Base-by-base conservation (phyloP, 306 rosid genomes). In the Crataegus laevigata region DNA sequence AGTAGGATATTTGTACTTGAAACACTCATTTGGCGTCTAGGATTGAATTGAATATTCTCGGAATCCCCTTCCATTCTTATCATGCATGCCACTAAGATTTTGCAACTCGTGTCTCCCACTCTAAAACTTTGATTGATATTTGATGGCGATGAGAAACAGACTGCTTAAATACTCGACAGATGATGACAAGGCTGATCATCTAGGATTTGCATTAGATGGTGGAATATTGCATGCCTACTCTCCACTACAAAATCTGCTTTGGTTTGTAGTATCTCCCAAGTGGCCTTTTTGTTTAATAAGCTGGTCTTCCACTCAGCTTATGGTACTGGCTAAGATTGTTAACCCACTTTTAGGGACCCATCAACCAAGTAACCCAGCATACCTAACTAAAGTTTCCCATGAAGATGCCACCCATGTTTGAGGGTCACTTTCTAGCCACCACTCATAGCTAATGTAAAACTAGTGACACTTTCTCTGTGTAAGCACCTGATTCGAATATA, bases 121-220 rank as follows among this genome's bases (percentile, higher is more conserved):
- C 1, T 3, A 69, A 66, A 66, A 77, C 69, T 19, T 68, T 58
- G 22, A 73, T 8, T 72, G 42, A 18, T 26, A 25, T 73, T 21
- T n/a, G 25, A 57, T 57, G 10, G 58, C 21, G 25, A 73, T 18
- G 0, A 9, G 43, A 42, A 25, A 45, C 36, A 42, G 59, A 40
- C 28, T 72, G 22, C 81, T 50, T 81, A 65, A 50, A 50, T 15
- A 50, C 54, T 50, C 54, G 3, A 15, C 21, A 5, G 54, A 50
- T 47, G 21, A 45, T 47, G 52, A 50, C 43, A 40, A 40, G 43
- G 43, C 43, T 47, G 8, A 38, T 83, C 58, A 69, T 62, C 47
- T 50, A 12, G 66, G 78, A 50, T 61, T 14, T 58, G 79, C 88
- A 78, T 57, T 50, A 68, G 61, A 32, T 79, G 75, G 89, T 84